Evolutionary conservation across 768 basidiomycete genomes (phyloP).

Genomic region (Tephrocybe sp.): DNA sequence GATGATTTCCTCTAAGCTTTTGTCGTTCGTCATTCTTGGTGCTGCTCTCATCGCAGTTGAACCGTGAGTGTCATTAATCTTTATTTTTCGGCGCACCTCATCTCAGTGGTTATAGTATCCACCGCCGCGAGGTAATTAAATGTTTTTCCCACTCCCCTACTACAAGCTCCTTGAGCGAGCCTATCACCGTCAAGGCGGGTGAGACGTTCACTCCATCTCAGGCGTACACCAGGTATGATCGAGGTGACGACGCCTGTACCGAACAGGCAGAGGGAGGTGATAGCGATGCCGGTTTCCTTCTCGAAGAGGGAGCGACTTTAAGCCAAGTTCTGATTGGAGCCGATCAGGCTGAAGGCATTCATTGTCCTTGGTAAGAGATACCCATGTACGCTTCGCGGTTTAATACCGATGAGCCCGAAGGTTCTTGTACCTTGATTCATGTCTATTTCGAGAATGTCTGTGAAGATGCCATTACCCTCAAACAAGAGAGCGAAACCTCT

Average conservation of each 20-base stretch:
- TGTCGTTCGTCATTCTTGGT: neutral
- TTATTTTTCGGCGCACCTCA: too few species aligned
- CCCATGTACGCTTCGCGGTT: neutral
- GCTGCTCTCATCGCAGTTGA: conserved; percentile 4
- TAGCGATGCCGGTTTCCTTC: conserved; percentile 38
- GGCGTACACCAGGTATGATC: conserved; percentile 37
- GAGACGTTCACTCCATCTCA: conserved; percentile 34
- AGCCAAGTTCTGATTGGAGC: conserved; percentile 41
- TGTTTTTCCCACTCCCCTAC: conserved; percentile 34
- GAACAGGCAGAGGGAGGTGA: conserved; percentile 39
- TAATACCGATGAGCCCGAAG: neutral
- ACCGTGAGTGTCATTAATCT: too few species aligned
- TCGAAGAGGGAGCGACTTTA: conserved; percentile 39
- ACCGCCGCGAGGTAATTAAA: conserved; percentile 35
- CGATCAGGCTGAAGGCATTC: conserved; percentile 41
- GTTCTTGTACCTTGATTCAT: conserved; percentile 22
- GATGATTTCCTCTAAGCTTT: conserved; percentile 5
- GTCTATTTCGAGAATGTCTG: conserved; percentile 27
- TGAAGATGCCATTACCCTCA: conserved; percentile 36
- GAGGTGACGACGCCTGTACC: conserved; percentile 37
- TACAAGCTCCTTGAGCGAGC: conserved; percentile 31
- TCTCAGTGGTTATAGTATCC: too few species aligned
- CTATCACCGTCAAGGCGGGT: conserved; percentile 32
- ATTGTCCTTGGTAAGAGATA: conserved; percentile 33
- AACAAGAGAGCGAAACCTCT: conserved; percentile 36